Evolutionary conservation across 176 grass and related monocot genomes (phyloP), one percentile per base, ranked within the genome.

Genomic region (Thinopyrum elongatum): DNA sequence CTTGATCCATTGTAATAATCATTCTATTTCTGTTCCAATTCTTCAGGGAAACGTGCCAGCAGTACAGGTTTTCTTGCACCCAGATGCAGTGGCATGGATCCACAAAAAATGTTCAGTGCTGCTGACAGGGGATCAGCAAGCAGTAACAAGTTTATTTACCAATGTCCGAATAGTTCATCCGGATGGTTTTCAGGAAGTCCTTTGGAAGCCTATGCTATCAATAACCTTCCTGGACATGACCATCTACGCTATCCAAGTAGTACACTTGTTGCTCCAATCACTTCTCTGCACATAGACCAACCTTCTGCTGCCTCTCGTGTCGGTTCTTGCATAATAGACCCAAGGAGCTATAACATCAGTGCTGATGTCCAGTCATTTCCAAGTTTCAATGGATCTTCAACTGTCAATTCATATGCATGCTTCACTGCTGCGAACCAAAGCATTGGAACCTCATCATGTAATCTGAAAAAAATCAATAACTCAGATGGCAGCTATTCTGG

Each of bases 161-260:
- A 67, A 2, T n/a, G 22, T 36, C 65, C 47, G 4, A 82, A 55
- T 70, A 82, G 47, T 51, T 82, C 80, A 6, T 2, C 47, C 5
- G 65, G 80, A 82, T 82, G 80, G 80, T 82, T 70, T 15, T 55
- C 47, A 33, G 8, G 44, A 68, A 82, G 15, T 70, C 65, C 80
- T 11, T 30, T 49, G 4, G 30, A 82, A 82, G 80, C 29, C 4
- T 55, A 46, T 57, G 29, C 80, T 33, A 23, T 33, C 22, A 67
- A 55, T 70, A 82, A 26, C 6, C 23, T 82, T 55, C 30, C 80
- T 68, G n/a, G 22, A 36, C 30, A 70, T 82, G 80, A 70, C 13
- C 22, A 16, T 23, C 31, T 31, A 7, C 42, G 68, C 34, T 22
- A 29, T 33, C 25, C 65, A 35, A 25, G 30, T 82, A 67, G 21